These are phyloP conservation scores for Favolaschia claudopus DNA, from an alignment of 768 basidiomycete genomes.

Conservation along the genomic window DNA sequence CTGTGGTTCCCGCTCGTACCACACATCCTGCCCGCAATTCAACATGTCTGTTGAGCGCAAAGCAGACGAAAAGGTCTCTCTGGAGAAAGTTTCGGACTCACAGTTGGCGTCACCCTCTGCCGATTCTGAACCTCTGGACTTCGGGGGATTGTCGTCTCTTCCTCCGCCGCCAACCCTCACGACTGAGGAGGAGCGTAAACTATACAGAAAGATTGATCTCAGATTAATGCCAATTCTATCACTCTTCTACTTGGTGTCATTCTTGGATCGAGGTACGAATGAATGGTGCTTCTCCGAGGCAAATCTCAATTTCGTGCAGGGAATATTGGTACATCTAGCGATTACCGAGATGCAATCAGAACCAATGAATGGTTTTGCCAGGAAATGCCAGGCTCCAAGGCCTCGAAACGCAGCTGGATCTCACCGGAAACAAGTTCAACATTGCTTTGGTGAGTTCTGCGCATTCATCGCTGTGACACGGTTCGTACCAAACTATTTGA, in stretches of 20 bases:
- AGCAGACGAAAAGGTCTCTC: conserved; percentile 18
- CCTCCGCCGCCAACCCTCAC: conserved; percentile 56
- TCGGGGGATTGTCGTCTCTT: conserved; percentile 53
- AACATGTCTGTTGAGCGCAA: conserved; percentile 21
- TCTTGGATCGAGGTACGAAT: conserved; percentile 61
- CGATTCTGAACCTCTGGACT: conserved; percentile 35
- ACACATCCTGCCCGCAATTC: conserved; percentile 9
- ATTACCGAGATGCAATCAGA: too few species aligned
- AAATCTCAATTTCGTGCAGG: too few species aligned
- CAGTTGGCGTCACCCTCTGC: conserved; percentile 16
- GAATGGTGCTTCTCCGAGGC: not conserved
- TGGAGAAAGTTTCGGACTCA: conserved; percentile 19
- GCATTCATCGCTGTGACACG: too few species aligned
- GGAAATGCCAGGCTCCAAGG: conserved; percentile 77
- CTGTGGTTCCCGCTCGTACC: too few species aligned
- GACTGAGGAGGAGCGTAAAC: conserved; percentile 54
- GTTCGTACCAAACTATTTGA: not conserved
- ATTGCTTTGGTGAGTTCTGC: conserved; percentile 73
- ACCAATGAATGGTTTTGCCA: too few species aligned
- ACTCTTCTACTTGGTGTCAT: conserved; percentile 65
- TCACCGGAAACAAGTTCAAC: conserved; percentile 69
- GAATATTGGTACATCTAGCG: conserved; percentile 56
- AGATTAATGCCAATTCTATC: conserved; percentile 67
- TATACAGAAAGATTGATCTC: conserved; percentile 67
- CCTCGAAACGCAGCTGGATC: conserved; percentile 58